Evolutionary conservation across 148 eudicot species (phyloP).

Genomic region (Vaccinium vitisidaea): DNA sequence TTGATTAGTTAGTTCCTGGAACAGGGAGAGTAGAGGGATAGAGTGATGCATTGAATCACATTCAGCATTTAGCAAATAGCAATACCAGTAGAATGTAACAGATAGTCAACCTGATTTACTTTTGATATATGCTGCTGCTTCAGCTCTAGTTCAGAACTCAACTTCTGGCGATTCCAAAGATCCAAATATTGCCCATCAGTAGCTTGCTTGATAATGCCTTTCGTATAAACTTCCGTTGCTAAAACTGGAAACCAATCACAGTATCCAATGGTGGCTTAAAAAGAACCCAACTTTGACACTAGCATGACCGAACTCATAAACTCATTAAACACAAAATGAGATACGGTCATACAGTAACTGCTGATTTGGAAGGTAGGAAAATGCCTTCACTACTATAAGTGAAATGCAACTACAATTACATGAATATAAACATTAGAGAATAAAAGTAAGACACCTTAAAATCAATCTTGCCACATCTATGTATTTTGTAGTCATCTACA

Average conservation of each 20-base stretch:
- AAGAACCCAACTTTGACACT: slow-evolving; percentile 7
- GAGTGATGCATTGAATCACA: not conserved
- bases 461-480: not conserved
- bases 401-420: not conserved
- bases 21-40: slow-evolving; percentile 17
- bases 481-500: not conserved
- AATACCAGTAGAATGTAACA: not conserved
- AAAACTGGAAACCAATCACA: slow-evolving; percentile 47
- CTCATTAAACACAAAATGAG: not conserved
- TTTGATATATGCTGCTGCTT: slow-evolving; percentile 54
- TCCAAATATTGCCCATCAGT: slow-evolving; percentile 79
- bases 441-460: not conserved
- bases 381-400: not conserved
- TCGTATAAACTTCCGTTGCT: slow-evolving; percentile 73
- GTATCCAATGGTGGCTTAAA: not conserved
- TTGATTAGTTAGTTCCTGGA: slow-evolving; percentile 69
- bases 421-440: not conserved
- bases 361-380: not conserved
- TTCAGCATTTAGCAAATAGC: not conserved
- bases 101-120: slow-evolving; percentile 58
- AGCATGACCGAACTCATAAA: slow-evolving; percentile 6
- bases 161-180: slow-evolving; percentile 79
- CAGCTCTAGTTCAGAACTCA: slow-evolving; percentile 85
- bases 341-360: not conserved
- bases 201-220: slow-evolving; percentile 79